Evolutionary conservation across 129 eudicot species (phyloP).

Genomic region (Flaveria ramosissima): DNA sequence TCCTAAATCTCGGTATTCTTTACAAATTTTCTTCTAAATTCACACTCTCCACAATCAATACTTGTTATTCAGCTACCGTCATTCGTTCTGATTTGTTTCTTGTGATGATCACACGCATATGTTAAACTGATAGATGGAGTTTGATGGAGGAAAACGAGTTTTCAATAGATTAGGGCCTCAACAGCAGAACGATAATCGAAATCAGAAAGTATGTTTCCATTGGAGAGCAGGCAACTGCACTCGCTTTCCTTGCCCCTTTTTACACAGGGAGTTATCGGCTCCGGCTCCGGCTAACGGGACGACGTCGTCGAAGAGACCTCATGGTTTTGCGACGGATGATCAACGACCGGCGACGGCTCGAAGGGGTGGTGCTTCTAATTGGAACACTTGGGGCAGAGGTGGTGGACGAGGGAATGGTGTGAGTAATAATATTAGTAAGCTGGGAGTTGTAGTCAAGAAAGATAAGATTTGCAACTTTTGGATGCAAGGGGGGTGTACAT

Average conservation of each 20-base stretch:
- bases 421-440: not conserved
- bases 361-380: constrained; percentile 37
- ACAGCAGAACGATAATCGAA: constrained; percentile 25
- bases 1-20: not conserved
- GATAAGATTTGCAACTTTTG: constrained; percentile 69
- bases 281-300: constrained; percentile 35
- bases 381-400: constrained; percentile 50
- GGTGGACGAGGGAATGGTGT: constrained; percentile 32
- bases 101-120: constrained; percentile 33
- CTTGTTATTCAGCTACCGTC: not conserved
- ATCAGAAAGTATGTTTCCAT: constrained; percentile 47
- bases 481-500: constrained; percentile 65
- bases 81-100: constrained; percentile 14
- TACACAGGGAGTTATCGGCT: constrained; percentile 60
- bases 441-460: constrained; percentile 39
- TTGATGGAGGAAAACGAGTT: constrained; percentile 41
- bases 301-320: constrained; percentile 51
- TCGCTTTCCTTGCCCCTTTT: constrained; percentile 52
- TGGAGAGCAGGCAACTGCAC: constrained; percentile 54
- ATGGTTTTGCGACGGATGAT: constrained; percentile 51
- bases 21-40: not conserved
- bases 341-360: constrained; percentile 42
- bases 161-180: constrained; percentile 42
- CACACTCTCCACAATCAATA: not conserved
- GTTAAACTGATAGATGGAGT: constrained; percentile 35